Evolutionary conservation across 768 basidiomycete species (phyloP).

Genomic region (Lactifluus subvellereus): DNA sequence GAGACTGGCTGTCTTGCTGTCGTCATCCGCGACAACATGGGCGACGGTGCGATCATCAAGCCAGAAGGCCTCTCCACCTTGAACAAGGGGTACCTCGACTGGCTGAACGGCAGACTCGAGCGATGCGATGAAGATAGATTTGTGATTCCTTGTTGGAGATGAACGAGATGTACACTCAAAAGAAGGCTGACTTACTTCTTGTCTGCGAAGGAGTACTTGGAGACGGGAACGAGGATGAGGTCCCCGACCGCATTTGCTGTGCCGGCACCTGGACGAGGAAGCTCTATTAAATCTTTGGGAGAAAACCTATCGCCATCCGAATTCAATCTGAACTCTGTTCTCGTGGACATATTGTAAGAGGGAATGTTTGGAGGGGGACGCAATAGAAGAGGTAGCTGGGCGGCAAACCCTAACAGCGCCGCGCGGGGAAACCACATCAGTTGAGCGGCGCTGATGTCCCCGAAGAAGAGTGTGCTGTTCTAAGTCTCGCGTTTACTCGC

Average conservation of each 20-base stretch:
- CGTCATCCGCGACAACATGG: constrained; percentile 54
- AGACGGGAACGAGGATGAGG: constrained; percentile 58
- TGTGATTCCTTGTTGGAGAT: constrained; percentile 50
- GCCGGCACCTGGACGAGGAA: constrained; percentile 61
- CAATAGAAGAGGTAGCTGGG: constrained; percentile 44
- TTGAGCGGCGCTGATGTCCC: not conserved
- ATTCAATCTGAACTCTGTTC: constrained; percentile 49
- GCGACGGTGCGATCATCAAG: constrained; percentile 64
- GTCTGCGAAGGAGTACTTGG: constrained; percentile 65
- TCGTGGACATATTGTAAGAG: constrained; percentile 24
- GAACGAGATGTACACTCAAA: not conserved
- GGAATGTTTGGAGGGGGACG: constrained; percentile 26
- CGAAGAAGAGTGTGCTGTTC: not conserved
- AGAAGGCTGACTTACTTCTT: constrained; percentile 50
- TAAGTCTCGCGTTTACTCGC: constrained; percentile 35
- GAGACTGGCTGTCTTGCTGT: constrained; percentile 46
- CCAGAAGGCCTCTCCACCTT: constrained; percentile 78
- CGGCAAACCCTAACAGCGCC: constrained; percentile 47
- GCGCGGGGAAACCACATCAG: constrained; percentile 49
- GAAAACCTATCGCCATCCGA: constrained; percentile 56
- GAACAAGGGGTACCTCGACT: constrained; percentile 54
- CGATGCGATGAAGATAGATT: constrained; percentile 57
- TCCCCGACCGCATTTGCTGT: constrained; percentile 65
- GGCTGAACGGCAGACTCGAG: constrained; percentile 47
- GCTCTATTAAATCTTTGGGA: constrained; percentile 63